A percentile compares a stretch with the other conserved stretches of the same genome.
phyloP scores from a whole-genome alignment of 768 basidiomycete genomes.

The Gymnopilus dilepis region DNA sequence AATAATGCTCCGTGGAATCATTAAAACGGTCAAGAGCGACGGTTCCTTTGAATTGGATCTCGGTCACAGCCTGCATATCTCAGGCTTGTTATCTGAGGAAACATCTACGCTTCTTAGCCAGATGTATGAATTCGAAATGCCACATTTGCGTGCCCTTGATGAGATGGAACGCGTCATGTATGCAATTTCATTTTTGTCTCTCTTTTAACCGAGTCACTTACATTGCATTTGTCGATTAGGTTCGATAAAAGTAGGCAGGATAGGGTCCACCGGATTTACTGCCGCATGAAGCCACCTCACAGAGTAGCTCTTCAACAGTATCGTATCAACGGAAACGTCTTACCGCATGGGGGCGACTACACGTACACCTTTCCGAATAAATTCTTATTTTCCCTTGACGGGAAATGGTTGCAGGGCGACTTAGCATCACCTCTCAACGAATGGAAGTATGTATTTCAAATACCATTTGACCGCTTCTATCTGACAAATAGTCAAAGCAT shows the following conservation, averaged over 20 bases:
- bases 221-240: conserved; percentile 31
- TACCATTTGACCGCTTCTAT: not conserved
- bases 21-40: not conserved
- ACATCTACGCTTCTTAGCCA: not conserved
- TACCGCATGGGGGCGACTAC: conserved; percentile 55
- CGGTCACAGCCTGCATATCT: conserved; percentile 14
- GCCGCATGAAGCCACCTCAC: conserved; percentile 44
- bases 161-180: conserved; percentile 21
- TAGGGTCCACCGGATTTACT: conserved; percentile 42
- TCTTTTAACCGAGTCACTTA: too few relatives aligned
- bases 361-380: conserved; percentile 47
- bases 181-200: too few relatives aligned
- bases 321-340: conserved; percentile 44
- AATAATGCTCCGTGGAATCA: conserved; percentile 24
- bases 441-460: conserved; percentile 43
- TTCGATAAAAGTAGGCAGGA: conserved; percentile 41
- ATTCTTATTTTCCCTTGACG: conserved; percentile 45
- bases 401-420: conserved; percentile 45
- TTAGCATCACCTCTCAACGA: conserved; percentile 46
- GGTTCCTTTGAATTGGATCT: conserved; percentile 4
- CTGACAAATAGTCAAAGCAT: conserved; percentile 30
- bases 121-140: not conserved
- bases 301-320: conserved; percentile 46
- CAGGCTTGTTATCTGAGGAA: not conserved
- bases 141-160: conserved; percentile 26